Evolutionary conservation across 495 filamentous ascomycete species (phyloP), one percentile per base, ranked within the genome.

Genomic region (Oidiodendron maius): DNA sequence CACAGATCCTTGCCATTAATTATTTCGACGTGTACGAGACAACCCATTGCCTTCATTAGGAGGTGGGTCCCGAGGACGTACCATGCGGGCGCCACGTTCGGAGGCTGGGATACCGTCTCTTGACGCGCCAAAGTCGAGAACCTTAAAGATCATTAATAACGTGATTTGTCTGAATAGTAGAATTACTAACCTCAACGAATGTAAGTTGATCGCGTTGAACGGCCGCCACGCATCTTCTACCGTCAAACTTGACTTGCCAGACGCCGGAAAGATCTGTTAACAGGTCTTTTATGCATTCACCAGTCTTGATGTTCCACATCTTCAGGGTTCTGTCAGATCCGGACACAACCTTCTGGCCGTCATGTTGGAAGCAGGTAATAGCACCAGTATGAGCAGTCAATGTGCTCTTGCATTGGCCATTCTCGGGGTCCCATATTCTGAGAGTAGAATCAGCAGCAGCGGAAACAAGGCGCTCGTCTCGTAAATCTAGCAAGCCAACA

Each of bases 311-410:
- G 65, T 97, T 89, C 94, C 94, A 99, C 89, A 99, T 94, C 71
- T 99, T 99, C 51, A 99, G 69, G 17, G 89, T 96, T 56, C 90
- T 81, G 64, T 99, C 93, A 43, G 87, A 94, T 35, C 93, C 93
- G 32, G 89, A 95, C 45, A 99, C 91, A 40, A 99, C 90, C 58
- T 97, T 99, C 53, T 91, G 84, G 0, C 84, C 90, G 62, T 99
- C 93, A 57, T 99, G 93, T 63, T 97, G 94, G 68, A 99, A 99
- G 66, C 93, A 99, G 13, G 93, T 99, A 53, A 99, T 99, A 13
- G 93, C 93, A 41, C 90, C 93, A 2, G 90, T 96, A 57, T 99
- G 93, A 0, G 94, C 93, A 49, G 82, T 89, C 47, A 99, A 69
- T 15, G 80, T 91, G 59, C 81, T 86, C 64, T 88, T 93, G 65